Evolutionary conservation across 192 early-diverging fungal genomes (phyloP).

Genomic region (Rhizoclosmatium globosum): DNA sequence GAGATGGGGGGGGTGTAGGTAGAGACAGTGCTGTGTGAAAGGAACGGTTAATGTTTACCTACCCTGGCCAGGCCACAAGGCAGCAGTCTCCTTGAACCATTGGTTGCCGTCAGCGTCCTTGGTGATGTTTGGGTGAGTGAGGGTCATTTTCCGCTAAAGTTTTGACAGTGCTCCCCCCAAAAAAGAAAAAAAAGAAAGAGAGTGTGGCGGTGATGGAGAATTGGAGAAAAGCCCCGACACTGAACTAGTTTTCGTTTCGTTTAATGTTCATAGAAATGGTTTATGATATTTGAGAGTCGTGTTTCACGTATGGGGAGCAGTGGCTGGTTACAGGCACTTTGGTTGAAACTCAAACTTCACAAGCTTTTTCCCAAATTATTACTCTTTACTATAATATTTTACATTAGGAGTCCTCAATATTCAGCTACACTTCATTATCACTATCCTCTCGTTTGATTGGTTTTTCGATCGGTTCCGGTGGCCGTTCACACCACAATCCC

Average conservation of each 20-base stretch:
- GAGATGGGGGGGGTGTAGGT: neutral
- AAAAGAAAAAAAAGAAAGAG: constrained; percentile 19
- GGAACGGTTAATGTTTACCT: constrained; percentile 31
- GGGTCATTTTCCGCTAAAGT: neutral
- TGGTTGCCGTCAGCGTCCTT: constrained; percentile 60
- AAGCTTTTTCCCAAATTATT: neutral
- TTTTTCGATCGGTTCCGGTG: constrained; percentile 2
- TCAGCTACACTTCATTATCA: neutral
- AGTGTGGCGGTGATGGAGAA: neutral
- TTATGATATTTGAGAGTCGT: neutral
- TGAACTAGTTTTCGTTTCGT: neutral
- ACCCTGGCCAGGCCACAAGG: constrained; percentile 99
- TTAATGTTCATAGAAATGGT: neutral
- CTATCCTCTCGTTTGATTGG: neutral
- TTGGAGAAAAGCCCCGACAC: neutral
- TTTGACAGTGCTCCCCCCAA: neutral
- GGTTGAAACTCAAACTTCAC: neutral
- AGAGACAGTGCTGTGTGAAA: neutral
- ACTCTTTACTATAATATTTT: neutral
- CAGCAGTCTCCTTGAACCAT: constrained; percentile 95
- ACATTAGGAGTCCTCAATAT: neutral
- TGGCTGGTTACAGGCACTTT: neutral
- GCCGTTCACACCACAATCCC: constrained; percentile 45
- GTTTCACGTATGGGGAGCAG: neutral
- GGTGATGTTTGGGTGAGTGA: constrained; percentile 89